A percentile compares a stretch with the other conserved stretches of the same genome.
Evolutionary conservation across 345 rosid species (phyloP).

Genomic region (Linum lewisii): DNA sequence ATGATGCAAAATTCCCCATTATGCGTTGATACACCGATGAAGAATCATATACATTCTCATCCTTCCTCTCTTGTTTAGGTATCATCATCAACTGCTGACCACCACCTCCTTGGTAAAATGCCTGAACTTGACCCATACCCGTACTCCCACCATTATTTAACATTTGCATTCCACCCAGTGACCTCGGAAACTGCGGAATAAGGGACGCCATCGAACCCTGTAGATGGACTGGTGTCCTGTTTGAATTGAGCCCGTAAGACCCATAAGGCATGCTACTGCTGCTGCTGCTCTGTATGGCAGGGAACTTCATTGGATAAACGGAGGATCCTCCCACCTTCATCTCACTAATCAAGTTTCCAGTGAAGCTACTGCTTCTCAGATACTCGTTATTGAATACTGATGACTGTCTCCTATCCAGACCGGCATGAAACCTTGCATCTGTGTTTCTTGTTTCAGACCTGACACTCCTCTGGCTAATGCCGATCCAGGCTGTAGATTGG

Average conservation of each 20-base stretch:
- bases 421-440: slow-evolving; percentile 28
- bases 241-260: slow-evolving; percentile 27
- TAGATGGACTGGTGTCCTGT: slow-evolving; percentile 20
- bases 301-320: slow-evolving; percentile 39
- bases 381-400: slow-evolving; percentile 26
- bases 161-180: slow-evolving; percentile 20
- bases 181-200: slow-evolving; percentile 32
- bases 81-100: slow-evolving; percentile 28
- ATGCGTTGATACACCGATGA: slow-evolving; percentile 25
- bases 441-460: slow-evolving; percentile 27
- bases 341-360: slow-evolving; percentile 32
- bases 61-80: slow-evolving; percentile 42
- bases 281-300: slow-evolving; percentile 25
- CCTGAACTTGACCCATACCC: slow-evolving; percentile 10
- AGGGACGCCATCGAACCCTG: slow-evolving; percentile 23
- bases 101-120: slow-evolving; percentile 12
- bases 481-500: slow-evolving; percentile 21
- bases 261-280: slow-evolving; percentile 24
- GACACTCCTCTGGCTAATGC: slow-evolving; percentile 23
- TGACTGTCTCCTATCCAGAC: slow-evolving; percentile 29
- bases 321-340: slow-evolving; percentile 34
- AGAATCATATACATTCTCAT: slow-evolving; percentile 28
- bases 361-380: slow-evolving; percentile 22
- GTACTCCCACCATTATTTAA: slow-evolving; percentile 15
- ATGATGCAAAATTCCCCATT: slow-evolving; percentile 27